Percentiles rank a stretch among this genome's conserved stretches.
Conservation (phyloP, 345 rosid species). For the Physaria fendleri region DNA sequence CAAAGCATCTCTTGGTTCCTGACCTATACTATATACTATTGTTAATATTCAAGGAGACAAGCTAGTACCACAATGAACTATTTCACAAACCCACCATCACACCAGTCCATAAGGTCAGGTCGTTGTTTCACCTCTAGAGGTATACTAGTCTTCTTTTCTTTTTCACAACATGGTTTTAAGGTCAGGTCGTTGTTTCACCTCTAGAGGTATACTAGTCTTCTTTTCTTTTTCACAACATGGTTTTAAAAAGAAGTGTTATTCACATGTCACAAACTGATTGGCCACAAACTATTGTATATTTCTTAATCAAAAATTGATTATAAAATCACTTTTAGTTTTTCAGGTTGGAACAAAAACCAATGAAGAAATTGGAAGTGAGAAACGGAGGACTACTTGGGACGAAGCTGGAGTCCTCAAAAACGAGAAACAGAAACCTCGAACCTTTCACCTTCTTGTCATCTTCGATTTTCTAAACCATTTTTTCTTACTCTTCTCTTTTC, state of each 20-base stretch:
- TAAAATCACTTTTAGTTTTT: background rate
- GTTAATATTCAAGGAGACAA: background rate
- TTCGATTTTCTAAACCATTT: background rate
- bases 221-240: background rate
- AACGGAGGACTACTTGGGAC: slow-evolving; percentile 23
- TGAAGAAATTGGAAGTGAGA: slow-evolving; percentile 21
- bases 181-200: background rate
- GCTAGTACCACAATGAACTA: background rate
- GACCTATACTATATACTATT: background rate
- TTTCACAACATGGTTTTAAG: background rate
- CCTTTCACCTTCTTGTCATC: slow-evolving; percentile 9
- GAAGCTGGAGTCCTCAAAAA: slow-evolving; percentile 24
- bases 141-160: background rate
- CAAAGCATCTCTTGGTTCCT: background rate
- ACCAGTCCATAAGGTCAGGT: background rate
- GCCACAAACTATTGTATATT: background rate
- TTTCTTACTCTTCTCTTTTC: too few species aligned
- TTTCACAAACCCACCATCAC: background rate
- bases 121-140: background rate
- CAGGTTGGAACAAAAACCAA: slow-evolving; percentile 16
- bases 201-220: background rate
- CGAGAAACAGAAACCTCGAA: slow-evolving; percentile 31
- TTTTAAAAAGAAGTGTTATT: background rate
- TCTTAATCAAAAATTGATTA: background rate
- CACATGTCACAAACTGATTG: background rate